phyloP scores from a whole-genome alignment of 2,329 filamentous ascomycete genomes.

The Fonsecaea nubica region DNA sequence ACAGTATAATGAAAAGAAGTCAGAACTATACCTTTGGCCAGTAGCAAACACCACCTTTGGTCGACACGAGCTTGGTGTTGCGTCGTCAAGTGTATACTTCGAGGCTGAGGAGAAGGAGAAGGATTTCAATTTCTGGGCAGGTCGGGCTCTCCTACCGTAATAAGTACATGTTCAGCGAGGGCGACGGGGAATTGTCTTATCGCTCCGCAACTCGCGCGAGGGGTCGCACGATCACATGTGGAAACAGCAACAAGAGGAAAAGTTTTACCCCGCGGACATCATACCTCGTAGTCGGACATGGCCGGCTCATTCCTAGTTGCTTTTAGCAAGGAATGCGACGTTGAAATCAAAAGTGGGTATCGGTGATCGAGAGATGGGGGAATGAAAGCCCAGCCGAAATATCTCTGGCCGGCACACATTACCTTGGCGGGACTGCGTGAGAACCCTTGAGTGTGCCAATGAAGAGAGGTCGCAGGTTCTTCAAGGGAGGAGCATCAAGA shows the following conservation, averaged over 20 bases:
- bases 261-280: constrained; percentile 2
- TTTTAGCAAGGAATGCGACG: neutral
- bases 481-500: neutral
- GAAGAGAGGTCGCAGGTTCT: neutral
- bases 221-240: neutral
- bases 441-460: neutral
- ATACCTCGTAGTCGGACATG: neutral
- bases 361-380: neutral
- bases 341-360: neutral
- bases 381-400: neutral
- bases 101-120: constrained; percentile 10
- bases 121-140: neutral
- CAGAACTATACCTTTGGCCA: constrained; percentile 11
- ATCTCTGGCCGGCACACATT: neutral
- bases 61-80: neutral
- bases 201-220: neutral
- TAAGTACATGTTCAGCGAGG: constrained; percentile 20
- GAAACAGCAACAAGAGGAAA: neutral
- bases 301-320: neutral
- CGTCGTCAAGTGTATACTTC: neutral
- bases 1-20: neutral
- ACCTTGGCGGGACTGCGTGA: neutral
- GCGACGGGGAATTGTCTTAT: constrained; percentile 12
- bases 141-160: constrained; percentile 24
- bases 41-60: neutral